Evolutionary conservation across 768 basidiomycete genomes (phyloP).

Genomic region (Dacryopinax spathularia): DNA sequence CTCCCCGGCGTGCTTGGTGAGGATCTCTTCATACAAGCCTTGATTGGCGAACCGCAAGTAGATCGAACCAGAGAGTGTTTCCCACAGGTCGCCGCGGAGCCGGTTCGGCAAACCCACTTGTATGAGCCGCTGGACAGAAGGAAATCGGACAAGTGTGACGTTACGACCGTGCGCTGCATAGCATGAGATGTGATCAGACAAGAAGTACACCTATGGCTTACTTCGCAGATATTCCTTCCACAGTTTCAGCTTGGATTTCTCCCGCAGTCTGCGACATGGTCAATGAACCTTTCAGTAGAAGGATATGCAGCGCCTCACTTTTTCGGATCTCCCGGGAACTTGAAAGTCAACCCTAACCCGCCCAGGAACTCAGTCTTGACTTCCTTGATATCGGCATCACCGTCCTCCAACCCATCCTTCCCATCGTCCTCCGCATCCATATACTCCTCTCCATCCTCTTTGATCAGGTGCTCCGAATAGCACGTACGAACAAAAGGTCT

Average conservation of each 20-base stretch:
- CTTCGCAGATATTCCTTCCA: conserved; percentile 81
- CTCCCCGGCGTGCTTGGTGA: conserved; percentile 63
- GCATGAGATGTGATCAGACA: conserved; percentile 7
- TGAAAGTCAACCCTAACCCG: conserved; percentile 67
- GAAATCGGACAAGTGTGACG: conserved; percentile 88
- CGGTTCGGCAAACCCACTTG: conserved; percentile 94
- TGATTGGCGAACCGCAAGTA: conserved; percentile 80
- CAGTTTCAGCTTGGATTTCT: conserved; percentile 87
- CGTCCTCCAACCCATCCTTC: conserved; percentile 38
- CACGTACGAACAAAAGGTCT: conserved; percentile 84
- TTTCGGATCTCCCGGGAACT: conserved; percentile 84
- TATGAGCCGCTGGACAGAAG: conserved; percentile 90
- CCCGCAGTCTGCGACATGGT: conserved; percentile 44
- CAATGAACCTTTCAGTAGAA: neutral
- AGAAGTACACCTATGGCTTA: conserved; percentile 24
- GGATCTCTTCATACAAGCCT: conserved; percentile 59
- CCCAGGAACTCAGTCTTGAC: conserved; percentile 46
- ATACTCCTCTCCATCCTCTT: conserved; percentile 23
- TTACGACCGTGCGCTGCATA: conserved; percentile 75
- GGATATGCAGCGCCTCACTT: conserved; percentile 42
- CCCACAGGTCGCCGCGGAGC: conserved; percentile 95
- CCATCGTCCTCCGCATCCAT: conserved; percentile 48
- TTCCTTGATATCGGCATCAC: conserved; percentile 34
- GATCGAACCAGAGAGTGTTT: conserved; percentile 85
- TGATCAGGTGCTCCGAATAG: conserved; percentile 81